These are phyloP conservation scores for Nasturtium officinale DNA, from an alignment of 345 rosid genomes.

Conservation along the genomic window DNA sequence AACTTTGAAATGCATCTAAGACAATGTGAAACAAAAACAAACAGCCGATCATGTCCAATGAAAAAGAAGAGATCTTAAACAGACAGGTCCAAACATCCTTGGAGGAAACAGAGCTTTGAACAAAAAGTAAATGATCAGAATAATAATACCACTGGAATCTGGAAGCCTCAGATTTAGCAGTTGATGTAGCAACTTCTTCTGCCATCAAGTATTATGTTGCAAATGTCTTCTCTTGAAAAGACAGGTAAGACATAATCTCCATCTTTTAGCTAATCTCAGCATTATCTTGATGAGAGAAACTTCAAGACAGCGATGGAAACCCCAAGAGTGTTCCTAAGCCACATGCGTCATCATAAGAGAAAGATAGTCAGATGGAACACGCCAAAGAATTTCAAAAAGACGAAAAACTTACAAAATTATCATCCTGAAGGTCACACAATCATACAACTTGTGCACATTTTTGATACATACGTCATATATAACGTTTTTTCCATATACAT, in stretches of 20 bases:
- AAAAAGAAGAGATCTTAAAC: background rate
- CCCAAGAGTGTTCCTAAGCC: constrained; percentile 8
- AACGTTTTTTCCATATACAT: background rate
- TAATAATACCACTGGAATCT: constrained; percentile 13
- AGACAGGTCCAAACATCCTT: background rate
- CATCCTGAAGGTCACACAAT: constrained; percentile 5
- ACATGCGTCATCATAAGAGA: constrained; percentile 25
- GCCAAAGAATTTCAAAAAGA: background rate
- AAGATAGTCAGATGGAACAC: constrained; percentile 21
- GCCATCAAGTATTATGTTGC: constrained; percentile 5
- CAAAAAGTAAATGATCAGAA: constrained; percentile 6
- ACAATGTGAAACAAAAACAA: background rate
- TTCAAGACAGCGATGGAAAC: constrained; percentile 3
- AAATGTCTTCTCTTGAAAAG: constrained; percentile 1
- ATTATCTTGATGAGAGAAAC: constrained; percentile 17
- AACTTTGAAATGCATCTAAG: background rate
- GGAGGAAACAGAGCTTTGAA: constrained; percentile 1
- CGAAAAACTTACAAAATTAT: constrained; percentile 3
- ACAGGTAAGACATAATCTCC: background rate
- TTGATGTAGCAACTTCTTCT: background rate
- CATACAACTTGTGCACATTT: constrained; percentile 23
- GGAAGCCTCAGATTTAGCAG: background rate
- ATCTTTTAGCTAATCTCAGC: constrained; percentile 16
- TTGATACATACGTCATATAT: background rate
- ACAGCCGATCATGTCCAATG: background rate